Evolutionary conservation across 1,284 basidiomycete species (phyloP).

Genomic region (Cutaneotrichosporon mucoides): DNA sequence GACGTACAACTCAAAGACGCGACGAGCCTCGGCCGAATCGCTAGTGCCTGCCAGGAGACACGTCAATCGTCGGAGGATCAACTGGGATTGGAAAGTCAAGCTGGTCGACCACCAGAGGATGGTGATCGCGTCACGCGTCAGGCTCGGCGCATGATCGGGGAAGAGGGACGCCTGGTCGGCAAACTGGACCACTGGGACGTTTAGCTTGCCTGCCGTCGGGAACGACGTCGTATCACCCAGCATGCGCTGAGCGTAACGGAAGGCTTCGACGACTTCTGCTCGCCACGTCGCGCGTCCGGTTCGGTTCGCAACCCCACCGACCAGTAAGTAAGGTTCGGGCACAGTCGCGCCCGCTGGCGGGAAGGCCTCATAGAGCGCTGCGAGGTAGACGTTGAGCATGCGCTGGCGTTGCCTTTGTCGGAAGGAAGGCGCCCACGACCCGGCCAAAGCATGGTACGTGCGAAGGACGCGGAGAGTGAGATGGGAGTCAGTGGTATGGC

Average conservation of each 20-base stretch:
- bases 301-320: constrained; percentile 20
- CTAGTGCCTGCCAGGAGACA: constrained; percentile 64
- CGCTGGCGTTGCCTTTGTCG: constrained; percentile 66
- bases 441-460: constrained; percentile 59
- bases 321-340: constrained; percentile 23
- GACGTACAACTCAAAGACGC: constrained; percentile 75
- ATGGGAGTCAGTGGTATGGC: constrained; percentile 22
- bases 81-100: constrained; percentile 84
- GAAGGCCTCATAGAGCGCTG: constrained; percentile 58
- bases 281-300: constrained; percentile 59
- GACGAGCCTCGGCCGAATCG: constrained; percentile 64
- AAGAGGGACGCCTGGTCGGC: constrained; percentile 73
- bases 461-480: constrained; percentile 58
- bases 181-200: constrained; percentile 74
- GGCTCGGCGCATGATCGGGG: constrained; percentile 59
- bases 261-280: constrained; percentile 59
- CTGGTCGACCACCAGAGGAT: constrained; percentile 87
- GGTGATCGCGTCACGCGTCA: constrained; percentile 48
- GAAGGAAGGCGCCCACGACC: constrained; percentile 70
- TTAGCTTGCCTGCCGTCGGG: constrained; percentile 77
- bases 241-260: constrained; percentile 66
- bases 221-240: constrained; percentile 67
- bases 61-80: constrained; percentile 74
- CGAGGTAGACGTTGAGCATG: constrained; percentile 65
- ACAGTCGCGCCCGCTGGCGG: constrained; percentile 39